Evolutionary conservation across 371 early-diverging fungal species (phyloP), one percentile per base, ranked within the genome.

Genomic region (Dentiscutata heterogama): DNA sequence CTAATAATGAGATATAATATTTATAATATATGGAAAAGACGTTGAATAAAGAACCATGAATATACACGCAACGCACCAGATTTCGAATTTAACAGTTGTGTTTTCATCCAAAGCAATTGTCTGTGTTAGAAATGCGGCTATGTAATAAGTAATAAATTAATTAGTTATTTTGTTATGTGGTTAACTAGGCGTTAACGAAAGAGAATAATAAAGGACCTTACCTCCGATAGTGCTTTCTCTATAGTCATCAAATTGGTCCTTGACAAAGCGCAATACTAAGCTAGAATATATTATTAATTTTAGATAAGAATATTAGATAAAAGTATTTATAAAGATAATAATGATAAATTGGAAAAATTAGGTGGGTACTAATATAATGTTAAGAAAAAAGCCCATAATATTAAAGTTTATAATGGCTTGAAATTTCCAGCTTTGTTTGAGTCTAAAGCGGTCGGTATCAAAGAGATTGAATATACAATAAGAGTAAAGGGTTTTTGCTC

Each of bases 151-250:
- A 46, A 46, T 10, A 46, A 11, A 46, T 7, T 46, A 46, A 8
- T 46, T 46, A 46, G 0, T 46, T 46, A 46, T 10, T 46, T 10
- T 46, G 7, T 35, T 35, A 35, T 35, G 2, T 35, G 35, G 5
- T 35, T 2, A 20, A 22, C 7, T 20, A 4, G 22, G 10, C n/a
- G 7, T 53, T 70, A 29, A 70, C 71, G 58, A 68, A n/a, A 50
- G 18, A 13, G n/a, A 22, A 27, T 50, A n/a, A n/a, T 56, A 35
- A 39, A 72, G 35, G 61, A 63, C 68, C 80, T 84, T 91, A 94
- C 96, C 96, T 88, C 99, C 99, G 86, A 98, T 98, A 60, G 99
- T 99, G 82, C 98, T 98, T 86, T 98, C 99, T 90, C 97, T 94
- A 88, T 98, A 97, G 85, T 98, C 98, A 84, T 97, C 96, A 89